Conservation (phyloP, 306 rosid genomes). For the Prosopis cineraria region DNA sequence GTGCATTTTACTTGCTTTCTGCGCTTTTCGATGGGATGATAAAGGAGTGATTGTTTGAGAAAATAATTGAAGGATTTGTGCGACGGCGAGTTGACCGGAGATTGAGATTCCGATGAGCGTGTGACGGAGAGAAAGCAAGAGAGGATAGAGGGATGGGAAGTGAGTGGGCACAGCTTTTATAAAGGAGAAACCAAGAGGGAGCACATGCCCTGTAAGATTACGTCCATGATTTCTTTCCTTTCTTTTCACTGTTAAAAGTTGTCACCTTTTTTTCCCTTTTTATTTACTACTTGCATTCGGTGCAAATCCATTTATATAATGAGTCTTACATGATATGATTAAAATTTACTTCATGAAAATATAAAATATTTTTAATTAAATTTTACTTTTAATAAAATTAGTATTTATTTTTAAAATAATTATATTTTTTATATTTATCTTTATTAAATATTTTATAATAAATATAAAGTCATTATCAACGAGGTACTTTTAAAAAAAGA, state of each 20-base stretch:
- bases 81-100: slow-evolving; percentile 35
- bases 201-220: slow-evolving; percentile 23
- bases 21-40: neutral
- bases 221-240: neutral
- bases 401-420: no score
- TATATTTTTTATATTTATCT: no score
- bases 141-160: slow-evolving; percentile 1
- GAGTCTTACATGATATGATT: no score
- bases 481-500: no score
- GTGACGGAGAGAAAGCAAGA: neutral
- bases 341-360: no score
- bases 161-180: slow-evolving; percentile 36
- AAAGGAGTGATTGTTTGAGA: neutral
- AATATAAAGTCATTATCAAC: no score
- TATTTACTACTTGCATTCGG: neutral
- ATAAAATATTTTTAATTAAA: no score
- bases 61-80: slow-evolving; percentile 32
- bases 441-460: no score
- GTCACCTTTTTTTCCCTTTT: neutral
- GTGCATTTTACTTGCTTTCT: slow-evolving; percentile 28
- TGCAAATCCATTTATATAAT: no score
- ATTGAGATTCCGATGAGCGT: slow-evolving; percentile 34
- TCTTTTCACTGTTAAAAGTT: neutral
- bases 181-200: slow-evolving; percentile 29
- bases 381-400: no score